These are phyloP conservation scores for Macadamia integrifolia DNA, from an alignment of 164 flowering plant genomes.

Conservation along the genomic window DNA sequence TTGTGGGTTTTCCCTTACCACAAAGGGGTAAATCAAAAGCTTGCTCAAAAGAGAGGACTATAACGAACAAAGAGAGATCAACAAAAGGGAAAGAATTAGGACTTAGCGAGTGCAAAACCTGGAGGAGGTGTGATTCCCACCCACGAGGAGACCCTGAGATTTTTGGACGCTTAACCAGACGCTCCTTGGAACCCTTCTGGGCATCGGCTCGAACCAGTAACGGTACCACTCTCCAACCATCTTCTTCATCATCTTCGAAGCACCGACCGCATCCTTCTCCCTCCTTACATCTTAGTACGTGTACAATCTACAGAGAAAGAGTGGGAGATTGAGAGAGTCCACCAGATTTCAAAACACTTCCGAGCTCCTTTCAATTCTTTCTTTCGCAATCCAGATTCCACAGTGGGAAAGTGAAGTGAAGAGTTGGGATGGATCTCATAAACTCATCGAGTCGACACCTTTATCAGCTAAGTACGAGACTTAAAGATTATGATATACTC, in stretches of 20 bases:
- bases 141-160: slow-evolving; percentile 93
- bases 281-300: background rate
- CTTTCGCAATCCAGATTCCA: no score
- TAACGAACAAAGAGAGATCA: slow-evolving; percentile 8
- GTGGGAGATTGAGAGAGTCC: background rate
- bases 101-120: slow-evolving; percentile 96
- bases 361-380: no score
- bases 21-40: no score
- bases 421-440: background rate
- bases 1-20: no score
- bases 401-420: background rate
- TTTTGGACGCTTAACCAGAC: slow-evolving; percentile 76
- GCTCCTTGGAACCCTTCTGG: slow-evolving; percentile 47
- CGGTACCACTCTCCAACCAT: slow-evolving; percentile 36
- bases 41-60: no score
- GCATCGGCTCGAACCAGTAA: slow-evolving; percentile 38
- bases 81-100: background rate
- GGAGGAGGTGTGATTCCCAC: slow-evolving; percentile 99
- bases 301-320: no score
- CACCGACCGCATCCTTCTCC: background rate
- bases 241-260: background rate
- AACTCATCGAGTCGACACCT: no score
- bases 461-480: no score
- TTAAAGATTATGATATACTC: no score
- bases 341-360: background rate